Evolutionary conservation across 2,329 filamentous ascomycete genomes (phyloP).

Genomic region (Chaetomium strumarium): DNA sequence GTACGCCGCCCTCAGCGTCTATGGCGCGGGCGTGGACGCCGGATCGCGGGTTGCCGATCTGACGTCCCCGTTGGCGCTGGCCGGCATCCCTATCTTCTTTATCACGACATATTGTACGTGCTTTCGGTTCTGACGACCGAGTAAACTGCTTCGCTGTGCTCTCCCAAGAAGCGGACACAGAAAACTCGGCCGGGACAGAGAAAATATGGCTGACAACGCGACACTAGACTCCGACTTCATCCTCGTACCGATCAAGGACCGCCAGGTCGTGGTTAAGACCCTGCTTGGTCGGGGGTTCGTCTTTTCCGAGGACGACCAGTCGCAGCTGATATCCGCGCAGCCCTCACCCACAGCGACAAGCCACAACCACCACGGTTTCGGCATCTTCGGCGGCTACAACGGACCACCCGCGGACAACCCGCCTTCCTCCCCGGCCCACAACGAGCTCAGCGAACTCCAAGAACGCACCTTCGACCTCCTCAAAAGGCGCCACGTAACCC

Average conservation of each 20-base stretch:
- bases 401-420: conserved; percentile 15
- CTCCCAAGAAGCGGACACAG: no score
- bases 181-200: no score
- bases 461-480: conserved; percentile 76
- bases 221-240: conserved; percentile 79
- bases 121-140: background rate
- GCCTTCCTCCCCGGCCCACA: conserved; percentile 69
- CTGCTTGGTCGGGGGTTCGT: conserved; percentile 76
- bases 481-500: conserved; percentile 68
- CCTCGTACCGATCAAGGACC: conserved; percentile 72
- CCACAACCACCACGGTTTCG: background rate
- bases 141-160: background rate
- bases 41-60: conserved; percentile 87
- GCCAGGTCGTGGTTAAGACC: conserved; percentile 67
- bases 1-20: conserved; percentile 84
- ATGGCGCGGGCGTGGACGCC: conserved; percentile 83
- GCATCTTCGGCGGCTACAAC: background rate
- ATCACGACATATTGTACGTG: conserved; percentile 77
- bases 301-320: conserved; percentile 59
- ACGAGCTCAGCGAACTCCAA: conserved; percentile 73
- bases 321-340: conserved; percentile 52
- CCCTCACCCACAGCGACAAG: conserved; percentile 32
- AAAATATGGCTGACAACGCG: background rate
- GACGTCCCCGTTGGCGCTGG: conserved; percentile 83
- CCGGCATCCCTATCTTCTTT: conserved; percentile 95